Conservation (phyloP, 345 rosid species). For the Linum usitatissimum region DNA sequence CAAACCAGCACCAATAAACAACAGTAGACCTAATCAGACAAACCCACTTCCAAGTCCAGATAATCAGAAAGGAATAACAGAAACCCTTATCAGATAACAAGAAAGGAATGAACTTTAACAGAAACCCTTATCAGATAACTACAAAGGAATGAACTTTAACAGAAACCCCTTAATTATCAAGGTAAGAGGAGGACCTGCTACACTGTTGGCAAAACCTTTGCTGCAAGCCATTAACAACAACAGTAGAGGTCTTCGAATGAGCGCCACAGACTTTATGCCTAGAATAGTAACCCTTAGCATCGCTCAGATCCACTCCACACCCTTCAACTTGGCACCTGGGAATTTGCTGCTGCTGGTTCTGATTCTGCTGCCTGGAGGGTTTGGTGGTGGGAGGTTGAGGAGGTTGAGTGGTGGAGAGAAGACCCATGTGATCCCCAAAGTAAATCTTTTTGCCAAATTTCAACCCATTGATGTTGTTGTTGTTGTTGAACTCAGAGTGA, state of each 20-base stretch:
- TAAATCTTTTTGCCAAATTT: constrained; percentile 69
- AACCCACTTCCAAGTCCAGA: no score
- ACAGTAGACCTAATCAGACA: constrained; percentile 27
- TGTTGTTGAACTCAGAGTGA: constrained; percentile 24
- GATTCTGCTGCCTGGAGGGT: constrained; percentile 11
- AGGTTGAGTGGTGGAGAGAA: constrained; percentile 14
- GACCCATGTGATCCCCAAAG: constrained; percentile 48
- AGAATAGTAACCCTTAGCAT: constrained; percentile 79
- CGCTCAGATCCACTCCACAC: constrained; percentile 85
- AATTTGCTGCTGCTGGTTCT: constrained; percentile 26
- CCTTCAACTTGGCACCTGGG: constrained; percentile 97
- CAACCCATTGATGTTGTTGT: constrained; percentile 35
- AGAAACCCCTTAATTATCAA: not conserved
- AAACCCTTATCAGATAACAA: no score
- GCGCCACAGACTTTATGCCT: constrained; percentile 84
- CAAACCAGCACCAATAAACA: constrained; percentile 49
- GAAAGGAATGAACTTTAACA: no score
- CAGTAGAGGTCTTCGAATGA: constrained; percentile 77
- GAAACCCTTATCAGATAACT: no score
- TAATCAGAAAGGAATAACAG: no score
- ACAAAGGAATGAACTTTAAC: not conserved
- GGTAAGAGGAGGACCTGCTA: constrained; percentile 47
- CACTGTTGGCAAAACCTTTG: constrained; percentile 99
- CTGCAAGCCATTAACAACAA: constrained; percentile 64
- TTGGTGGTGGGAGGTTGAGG: no score